A percentile compares a stretch with the other conserved stretches of the same genome.
Conservation (phyloP, 805 yeast species). For the Pichia kluyveri region DNA sequence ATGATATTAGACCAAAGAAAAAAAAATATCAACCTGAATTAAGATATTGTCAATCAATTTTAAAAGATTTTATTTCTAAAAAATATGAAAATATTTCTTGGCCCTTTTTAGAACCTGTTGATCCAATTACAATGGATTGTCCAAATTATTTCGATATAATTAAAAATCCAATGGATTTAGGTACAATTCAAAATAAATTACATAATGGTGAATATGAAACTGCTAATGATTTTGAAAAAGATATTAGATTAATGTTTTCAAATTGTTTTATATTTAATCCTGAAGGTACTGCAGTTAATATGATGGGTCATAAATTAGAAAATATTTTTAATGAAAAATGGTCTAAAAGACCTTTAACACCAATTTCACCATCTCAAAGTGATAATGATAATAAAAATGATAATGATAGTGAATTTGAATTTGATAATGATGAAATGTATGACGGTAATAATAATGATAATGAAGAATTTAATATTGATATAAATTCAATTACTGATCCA, state of each 20-base stretch:
- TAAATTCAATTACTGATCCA: slow-evolving; percentile 69
- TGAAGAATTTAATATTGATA: slow-evolving; percentile 49
- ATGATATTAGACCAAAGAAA: slow-evolving; percentile 82
- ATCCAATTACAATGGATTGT: slow-evolving; percentile 86
- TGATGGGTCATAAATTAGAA: slow-evolving; percentile 91
- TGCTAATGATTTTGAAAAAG: slow-evolving; percentile 80
- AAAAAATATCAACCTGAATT: slow-evolving; percentile 87
- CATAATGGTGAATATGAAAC: slow-evolving; percentile 82
- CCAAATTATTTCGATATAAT: slow-evolving; percentile 84
- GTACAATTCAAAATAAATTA: slow-evolving; percentile 72
- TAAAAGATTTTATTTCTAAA: slow-evolving; percentile 75
- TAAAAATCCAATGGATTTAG: slow-evolving; percentile 91
- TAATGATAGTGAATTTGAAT: slow-evolving; percentile 40
- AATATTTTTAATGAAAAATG: slow-evolving; percentile 79
- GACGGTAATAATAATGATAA: slow-evolving; percentile 24
- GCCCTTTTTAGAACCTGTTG: slow-evolving; percentile 91
- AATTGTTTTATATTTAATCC: slow-evolving; percentile 94
- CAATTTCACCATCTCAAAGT: slow-evolving; percentile 37
- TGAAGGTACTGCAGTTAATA: slow-evolving; percentile 91
- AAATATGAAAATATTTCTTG: slow-evolving; percentile 78
- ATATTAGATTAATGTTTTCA: slow-evolving; percentile 71
- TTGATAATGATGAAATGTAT: slow-evolving; percentile 33
- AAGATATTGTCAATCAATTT: slow-evolving; percentile 70
- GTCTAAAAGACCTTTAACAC: slow-evolving; percentile 74
- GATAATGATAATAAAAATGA: slow-evolving; percentile 30